Conservation (phyloP, 2,329 filamentous ascomycete species). For the Aspergillus udagawae region DNA sequence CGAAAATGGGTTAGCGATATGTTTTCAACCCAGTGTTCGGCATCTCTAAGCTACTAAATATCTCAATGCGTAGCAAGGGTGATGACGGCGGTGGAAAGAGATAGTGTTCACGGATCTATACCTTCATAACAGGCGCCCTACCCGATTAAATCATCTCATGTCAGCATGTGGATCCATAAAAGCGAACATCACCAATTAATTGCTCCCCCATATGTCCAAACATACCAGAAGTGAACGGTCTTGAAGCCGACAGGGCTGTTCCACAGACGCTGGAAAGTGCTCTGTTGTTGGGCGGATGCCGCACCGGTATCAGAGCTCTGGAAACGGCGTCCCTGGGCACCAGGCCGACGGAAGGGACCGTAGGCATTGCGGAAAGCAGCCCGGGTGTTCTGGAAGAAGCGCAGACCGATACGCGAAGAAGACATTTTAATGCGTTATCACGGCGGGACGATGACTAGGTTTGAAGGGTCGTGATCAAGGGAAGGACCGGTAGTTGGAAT, state of each 20-base stretch:
- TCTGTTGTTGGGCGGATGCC: conserved; percentile 43
- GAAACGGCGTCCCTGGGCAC: conserved; percentile 58
- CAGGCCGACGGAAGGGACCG: conserved; percentile 51
- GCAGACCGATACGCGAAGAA: conserved; percentile 56
- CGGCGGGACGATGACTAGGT: conserved; percentile 7
- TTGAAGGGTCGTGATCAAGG: conserved; percentile 7
- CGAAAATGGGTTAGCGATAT: neutral
- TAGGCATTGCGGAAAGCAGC: conserved; percentile 51
- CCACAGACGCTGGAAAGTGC: conserved; percentile 71
- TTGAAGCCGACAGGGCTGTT: conserved; percentile 76
- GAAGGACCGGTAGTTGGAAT: neutral
- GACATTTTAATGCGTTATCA: conserved; percentile 35
- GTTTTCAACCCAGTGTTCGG: neutral
- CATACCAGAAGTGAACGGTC: conserved; percentile 97
- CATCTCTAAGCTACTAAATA: neutral
- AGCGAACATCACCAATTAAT: neutral
- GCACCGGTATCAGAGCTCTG: conserved; percentile 61
- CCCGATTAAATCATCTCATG: conserved; percentile 1
- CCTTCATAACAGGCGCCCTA: conserved; percentile 92
- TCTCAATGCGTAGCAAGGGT: neutral
- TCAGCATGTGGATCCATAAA: conserved; percentile 10
- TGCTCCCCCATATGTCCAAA: neutral
- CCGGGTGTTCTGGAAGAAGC: conserved; percentile 51
- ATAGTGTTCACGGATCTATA: conserved; percentile 30
- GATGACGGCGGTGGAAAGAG: neutral